Conservation (phyloP, 2,329 filamentous ascomycete genomes). For the Lachnum nothofagi region DNA sequence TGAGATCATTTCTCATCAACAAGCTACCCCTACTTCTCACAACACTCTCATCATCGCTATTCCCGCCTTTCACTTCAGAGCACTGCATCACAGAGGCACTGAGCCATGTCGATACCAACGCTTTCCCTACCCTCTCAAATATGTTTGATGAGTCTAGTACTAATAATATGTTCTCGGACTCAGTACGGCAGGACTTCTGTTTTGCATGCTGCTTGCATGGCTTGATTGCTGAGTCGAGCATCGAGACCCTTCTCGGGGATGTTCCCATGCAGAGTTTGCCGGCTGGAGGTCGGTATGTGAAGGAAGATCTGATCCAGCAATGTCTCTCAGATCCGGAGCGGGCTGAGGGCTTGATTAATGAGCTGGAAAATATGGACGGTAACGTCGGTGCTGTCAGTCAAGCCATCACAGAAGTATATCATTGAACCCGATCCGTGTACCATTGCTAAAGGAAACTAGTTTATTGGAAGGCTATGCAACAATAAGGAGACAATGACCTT, state of each 20-base stretch:
- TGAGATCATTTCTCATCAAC: slow-evolving; percentile 84
- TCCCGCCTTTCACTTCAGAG: slow-evolving; percentile 55
- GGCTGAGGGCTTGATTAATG: slow-evolving; percentile 69
- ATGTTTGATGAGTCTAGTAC: slow-evolving; percentile 54
- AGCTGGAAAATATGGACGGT: slow-evolving; percentile 84
- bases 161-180: slow-evolving; percentile 53
- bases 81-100: slow-evolving; percentile 62
- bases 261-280: slow-evolving; percentile 76
- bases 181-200: slow-evolving; percentile 76
- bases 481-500: slow-evolving; percentile 77
- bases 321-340: slow-evolving; percentile 72
- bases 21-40: slow-evolving; percentile 58
- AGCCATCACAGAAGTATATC: slow-evolving; percentile 64
- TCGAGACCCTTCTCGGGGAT: slow-evolving; percentile 77
- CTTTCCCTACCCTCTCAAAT: slow-evolving; percentile 60
- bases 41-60: slow-evolving; percentile 51
- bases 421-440: background rate
- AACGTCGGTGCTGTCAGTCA: slow-evolving; percentile 82
- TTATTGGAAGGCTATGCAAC: slow-evolving; percentile 63
- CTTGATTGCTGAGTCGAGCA: slow-evolving; percentile 71
- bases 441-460: slow-evolving; percentile 39
- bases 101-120: slow-evolving; percentile 55
- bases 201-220: slow-evolving; percentile 86
- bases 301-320: slow-evolving; percentile 72
- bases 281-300: slow-evolving; percentile 66